Evolutionary conservation across 176 grass and related monocot species (phyloP).

Genomic region (Carex cristatella): DNA sequence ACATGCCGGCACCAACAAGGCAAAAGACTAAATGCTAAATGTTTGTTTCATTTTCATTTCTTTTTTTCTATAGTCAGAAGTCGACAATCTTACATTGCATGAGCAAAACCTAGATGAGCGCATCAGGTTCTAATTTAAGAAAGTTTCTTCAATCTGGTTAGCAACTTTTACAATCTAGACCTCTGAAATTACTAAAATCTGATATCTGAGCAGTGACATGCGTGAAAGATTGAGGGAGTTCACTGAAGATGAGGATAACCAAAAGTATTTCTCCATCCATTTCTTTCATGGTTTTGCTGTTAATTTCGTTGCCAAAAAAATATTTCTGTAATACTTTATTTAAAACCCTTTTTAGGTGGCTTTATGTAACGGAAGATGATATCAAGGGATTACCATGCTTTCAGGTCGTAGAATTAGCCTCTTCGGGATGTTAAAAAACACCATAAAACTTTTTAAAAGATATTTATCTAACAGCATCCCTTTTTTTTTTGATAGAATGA

Average conservation of each 20-base stretch:
- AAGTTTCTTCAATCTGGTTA: background rate
- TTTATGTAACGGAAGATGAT: slow-evolving; percentile 88
- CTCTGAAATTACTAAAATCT: slow-evolving; percentile 19
- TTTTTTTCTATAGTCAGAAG: slow-evolving; percentile 51
- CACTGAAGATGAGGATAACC: slow-evolving; percentile 74
- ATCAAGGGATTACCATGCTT: slow-evolving; percentile 88
- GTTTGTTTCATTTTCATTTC: slow-evolving; percentile 19
- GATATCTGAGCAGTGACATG: slow-evolving; percentile 58
- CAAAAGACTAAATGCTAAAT: background rate
- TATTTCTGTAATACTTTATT: slow-evolving; percentile 11
- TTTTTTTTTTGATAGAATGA: slow-evolving; percentile 53
- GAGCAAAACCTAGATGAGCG: slow-evolving; percentile 60
- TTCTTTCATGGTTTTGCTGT: slow-evolving; percentile 10
- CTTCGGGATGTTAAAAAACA: background rate
- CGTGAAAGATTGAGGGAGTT: slow-evolving; percentile 53
- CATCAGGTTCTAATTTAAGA: slow-evolving; percentile 49
- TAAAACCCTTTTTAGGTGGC: slow-evolving; percentile 52
- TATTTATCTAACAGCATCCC: background rate
- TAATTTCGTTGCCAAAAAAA: background rate
- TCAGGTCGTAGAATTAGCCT: slow-evolving; percentile 43
- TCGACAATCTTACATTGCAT: slow-evolving; percentile 57
- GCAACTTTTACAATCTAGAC: slow-evolving; percentile 19
- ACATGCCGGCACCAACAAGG: background rate
- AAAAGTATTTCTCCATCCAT: slow-evolving; percentile 36
- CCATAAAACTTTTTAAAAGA: background rate